These are phyloP conservation scores for Ustilago curta DNA, from an alignment of 1,284 basidiomycete species.

Conservation along the genomic window DNA sequence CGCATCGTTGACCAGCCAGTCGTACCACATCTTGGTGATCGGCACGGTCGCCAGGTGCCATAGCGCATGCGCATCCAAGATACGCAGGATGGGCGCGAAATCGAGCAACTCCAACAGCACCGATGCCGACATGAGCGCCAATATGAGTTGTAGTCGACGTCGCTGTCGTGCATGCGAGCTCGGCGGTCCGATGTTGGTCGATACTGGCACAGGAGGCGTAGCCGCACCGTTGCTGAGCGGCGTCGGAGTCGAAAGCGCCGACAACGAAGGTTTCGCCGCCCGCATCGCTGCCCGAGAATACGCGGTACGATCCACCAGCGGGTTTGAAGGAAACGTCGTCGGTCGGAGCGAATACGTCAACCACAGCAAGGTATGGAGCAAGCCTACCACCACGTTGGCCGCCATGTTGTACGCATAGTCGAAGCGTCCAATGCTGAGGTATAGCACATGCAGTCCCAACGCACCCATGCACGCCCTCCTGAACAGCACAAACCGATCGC, in stretches of 20 bases:
- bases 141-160: slow-evolving; percentile 72
- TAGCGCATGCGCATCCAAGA: slow-evolving; percentile 91
- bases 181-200: slow-evolving; percentile 50
- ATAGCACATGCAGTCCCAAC: slow-evolving; percentile 76
- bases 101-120: slow-evolving; percentile 90
- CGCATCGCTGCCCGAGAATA: slow-evolving; percentile 70
- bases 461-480: slow-evolving; percentile 48
- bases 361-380: slow-evolving; percentile 83
- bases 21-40: slow-evolving; percentile 82
- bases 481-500: slow-evolving; percentile 39
- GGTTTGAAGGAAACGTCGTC: slow-evolving; percentile 42
- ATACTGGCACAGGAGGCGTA: slow-evolving; percentile 56
- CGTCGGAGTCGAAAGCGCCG: slow-evolving; percentile 34
- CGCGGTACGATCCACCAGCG: slow-evolving; percentile 45
- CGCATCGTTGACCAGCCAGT: slow-evolving; percentile 64
- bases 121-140: slow-evolving; percentile 78
- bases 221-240: slow-evolving; percentile 34
- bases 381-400: slow-evolving; percentile 83
- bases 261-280: slow-evolving; percentile 72
- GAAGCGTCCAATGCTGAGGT: slow-evolving; percentile 81
- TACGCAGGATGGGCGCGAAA: slow-evolving; percentile 80
- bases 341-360: slow-evolving; percentile 68
- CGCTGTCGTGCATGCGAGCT: slow-evolving; percentile 67
- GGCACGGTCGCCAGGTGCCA: slow-evolving; percentile 93
- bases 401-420: slow-evolving; percentile 95